phyloP scores from a whole-genome alignment of 495 filamentous ascomycete species.

The Penicillium waksmanii region DNA sequence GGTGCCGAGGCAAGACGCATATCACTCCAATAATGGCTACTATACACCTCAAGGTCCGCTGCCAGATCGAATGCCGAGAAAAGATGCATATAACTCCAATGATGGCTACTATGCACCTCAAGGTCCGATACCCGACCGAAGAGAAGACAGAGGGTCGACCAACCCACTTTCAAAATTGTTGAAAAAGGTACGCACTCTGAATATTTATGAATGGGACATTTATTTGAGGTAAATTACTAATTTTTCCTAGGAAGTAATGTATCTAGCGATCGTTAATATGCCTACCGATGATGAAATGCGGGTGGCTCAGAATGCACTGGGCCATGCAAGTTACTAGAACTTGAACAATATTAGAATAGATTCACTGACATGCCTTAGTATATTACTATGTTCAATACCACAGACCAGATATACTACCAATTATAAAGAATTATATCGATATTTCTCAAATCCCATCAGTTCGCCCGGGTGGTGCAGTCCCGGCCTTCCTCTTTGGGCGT shows the following conservation, averaged over 20 bases:
- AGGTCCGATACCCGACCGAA: not conserved
- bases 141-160: constrained; percentile 3
- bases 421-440: too few relatives aligned
- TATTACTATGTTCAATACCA: too few relatives aligned
- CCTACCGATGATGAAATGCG: constrained; percentile 50
- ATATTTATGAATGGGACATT: not conserved
- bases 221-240: constrained; percentile 1
- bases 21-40: not conserved
- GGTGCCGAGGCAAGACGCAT: not conserved
- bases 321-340: not conserved
- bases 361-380: too few relatives aligned
- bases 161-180: constrained; percentile 17
- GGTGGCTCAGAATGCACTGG: constrained; percentile 17
- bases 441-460: too few relatives aligned
- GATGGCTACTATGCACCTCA: not conserved
- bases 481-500: not conserved
- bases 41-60: not conserved
- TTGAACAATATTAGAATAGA: not conserved
- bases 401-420: too few relatives aligned
- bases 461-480: too few relatives aligned
- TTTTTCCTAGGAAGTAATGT: constrained; percentile 45
- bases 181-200: constrained; percentile 14
- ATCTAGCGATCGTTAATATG: constrained; percentile 57
- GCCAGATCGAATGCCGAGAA: not conserved
- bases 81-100: not conserved